These are phyloP conservation scores for Penicillium sp. DNA, from an alignment of 2,329 filamentous ascomycete species.

Conservation along the genomic window DNA sequence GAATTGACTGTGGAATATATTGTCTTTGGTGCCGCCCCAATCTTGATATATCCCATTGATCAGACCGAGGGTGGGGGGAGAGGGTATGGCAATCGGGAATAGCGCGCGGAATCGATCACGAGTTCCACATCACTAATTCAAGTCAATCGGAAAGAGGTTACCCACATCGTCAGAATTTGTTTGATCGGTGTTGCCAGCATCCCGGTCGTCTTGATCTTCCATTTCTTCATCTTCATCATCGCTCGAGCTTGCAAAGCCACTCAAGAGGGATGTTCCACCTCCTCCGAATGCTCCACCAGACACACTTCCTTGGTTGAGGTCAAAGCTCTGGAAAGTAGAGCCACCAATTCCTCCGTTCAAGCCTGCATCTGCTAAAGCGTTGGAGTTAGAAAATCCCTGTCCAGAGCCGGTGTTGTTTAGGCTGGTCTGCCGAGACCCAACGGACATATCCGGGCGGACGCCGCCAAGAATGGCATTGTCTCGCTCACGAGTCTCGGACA, in stretches of 20 bases:
- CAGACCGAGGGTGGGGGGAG: not conserved
- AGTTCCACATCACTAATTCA: slow-evolving; percentile 63
- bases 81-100: slow-evolving; percentile 14
- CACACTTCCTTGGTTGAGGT: slow-evolving; percentile 66
- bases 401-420: slow-evolving; percentile 60
- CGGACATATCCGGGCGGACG: slow-evolving; percentile 84
- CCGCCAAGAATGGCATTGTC: slow-evolving; percentile 98
- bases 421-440: slow-evolving; percentile 73
- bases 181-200: slow-evolving; percentile 42
- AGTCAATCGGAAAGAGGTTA: slow-evolving; percentile 62
- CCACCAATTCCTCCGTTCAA: slow-evolving; percentile 65
- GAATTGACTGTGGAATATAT: not conserved
- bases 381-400: slow-evolving; percentile 62
- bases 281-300: slow-evolving; percentile 72
- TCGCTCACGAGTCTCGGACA: slow-evolving; percentile 90
- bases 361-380: slow-evolving; percentile 76
- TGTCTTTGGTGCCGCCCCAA: not conserved
- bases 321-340: slow-evolving; percentile 60
- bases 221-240: slow-evolving; percentile 96
- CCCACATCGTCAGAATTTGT: slow-evolving; percentile 66
- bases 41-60: not conserved
- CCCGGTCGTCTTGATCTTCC: slow-evolving; percentile 63
- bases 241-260: slow-evolving; percentile 90
- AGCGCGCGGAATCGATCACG: slow-evolving; percentile 37
- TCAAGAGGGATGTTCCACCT: slow-evolving; percentile 67